Base-by-base conservation (phyloP, 495 filamentous ascomycete genomes). In the Penicillium ochrochloron region DNA sequence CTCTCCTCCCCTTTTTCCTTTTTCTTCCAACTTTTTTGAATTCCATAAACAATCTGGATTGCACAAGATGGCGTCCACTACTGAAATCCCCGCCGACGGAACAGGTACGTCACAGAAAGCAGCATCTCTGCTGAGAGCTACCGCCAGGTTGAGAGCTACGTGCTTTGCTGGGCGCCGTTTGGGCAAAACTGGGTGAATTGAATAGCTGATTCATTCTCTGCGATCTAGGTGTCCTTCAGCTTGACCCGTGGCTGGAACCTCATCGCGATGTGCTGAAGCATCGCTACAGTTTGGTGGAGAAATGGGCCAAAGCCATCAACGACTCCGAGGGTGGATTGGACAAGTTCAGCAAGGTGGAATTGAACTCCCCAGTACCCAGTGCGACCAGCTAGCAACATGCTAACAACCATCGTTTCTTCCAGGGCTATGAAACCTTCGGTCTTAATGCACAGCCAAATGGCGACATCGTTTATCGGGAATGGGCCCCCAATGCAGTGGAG, bases 391-490 rank as follows among this genome's bases (percentile, higher is more conserved):
- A 9, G 42, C 42, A 15, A 29, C 25, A 17, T 0, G 33, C 34
- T 27, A 15, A 34, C 12, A n/a, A 5, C 52, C n/a, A 21, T 27
- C 23, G 3, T 34, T 14, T 19, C 48, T 52, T 56, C 31, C 50
- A 68, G 90, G 94, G 95, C 35, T 90, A 88, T 61, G 93, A 98
- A 73, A 87, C 78, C 59, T 97, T 90, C 75, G 95, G 95, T 54
- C 83, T 99, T 74, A 90, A 90, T 70, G 86, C 91, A 59, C 82
- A 86, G 66, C 82, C 88, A 12, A 89, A 97, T 69, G 89, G 91
- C 67, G 92, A 94, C 75, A 92, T 99, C 68, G 83, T 80, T 50
- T 99, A 99, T 78, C 86, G 91, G 67, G 95, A 99, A 86, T 99
- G 95, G 95, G 95, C 95, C 2, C 94, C 95, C 54, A 94, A 92